Conservation (phyloP, 2,329 filamentous ascomycete genomes). For the Hysterium pulicare region DNA sequence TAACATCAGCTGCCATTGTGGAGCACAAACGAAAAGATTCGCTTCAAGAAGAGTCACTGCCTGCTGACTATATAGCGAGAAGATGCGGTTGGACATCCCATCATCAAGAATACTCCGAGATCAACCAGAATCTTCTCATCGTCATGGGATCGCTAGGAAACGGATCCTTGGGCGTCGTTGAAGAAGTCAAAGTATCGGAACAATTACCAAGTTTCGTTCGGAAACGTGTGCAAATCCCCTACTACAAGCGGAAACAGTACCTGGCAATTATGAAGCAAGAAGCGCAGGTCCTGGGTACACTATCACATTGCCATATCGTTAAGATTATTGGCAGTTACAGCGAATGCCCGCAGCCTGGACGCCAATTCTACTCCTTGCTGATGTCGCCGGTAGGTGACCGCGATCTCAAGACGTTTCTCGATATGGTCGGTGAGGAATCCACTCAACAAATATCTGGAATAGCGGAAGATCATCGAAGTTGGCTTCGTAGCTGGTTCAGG, state of each 20-base stretch:
- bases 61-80: too few species aligned
- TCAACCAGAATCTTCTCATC: background rate
- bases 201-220: constrained; percentile 5
- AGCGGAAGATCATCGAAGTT: background rate
- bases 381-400: constrained; percentile 7
- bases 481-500: background rate
- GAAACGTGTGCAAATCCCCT: constrained; percentile 6
- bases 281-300: constrained; percentile 2
- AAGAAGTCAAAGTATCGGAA: background rate
- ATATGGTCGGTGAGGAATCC: constrained; percentile 1
- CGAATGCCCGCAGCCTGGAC: background rate
- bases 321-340: constrained; percentile 6
- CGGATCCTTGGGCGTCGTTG: background rate
- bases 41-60: too few species aligned
- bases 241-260: background rate
- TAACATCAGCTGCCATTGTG: too few species aligned
- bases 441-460: background rate
- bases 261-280: constrained; percentile 6
- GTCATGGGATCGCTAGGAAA: background rate
- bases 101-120: background rate
- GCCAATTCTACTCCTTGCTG: constrained; percentile 6
- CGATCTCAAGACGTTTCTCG: constrained; percentile 5
- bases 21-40: too few species aligned
- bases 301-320: constrained; percentile 7
- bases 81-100: too few species aligned